Evolutionary conservation across 306 rosid genomes (phyloP), one percentile per base, ranked within the genome.

Genomic region (Mucuna pruriens): DNA sequence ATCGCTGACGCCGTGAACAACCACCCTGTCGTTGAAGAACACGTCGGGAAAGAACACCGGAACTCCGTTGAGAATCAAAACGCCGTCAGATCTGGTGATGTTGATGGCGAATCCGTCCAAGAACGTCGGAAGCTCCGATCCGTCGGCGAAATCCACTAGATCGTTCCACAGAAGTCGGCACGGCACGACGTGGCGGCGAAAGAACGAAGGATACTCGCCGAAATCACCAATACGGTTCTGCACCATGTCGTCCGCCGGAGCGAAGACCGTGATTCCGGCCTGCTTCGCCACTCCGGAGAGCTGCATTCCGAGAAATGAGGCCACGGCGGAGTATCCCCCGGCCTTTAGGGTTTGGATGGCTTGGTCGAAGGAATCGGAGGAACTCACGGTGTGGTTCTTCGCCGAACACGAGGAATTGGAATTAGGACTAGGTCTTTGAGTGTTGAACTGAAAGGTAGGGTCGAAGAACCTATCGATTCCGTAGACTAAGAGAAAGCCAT

Each of bases 1-100:
- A 72, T 89, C 90, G 19, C 79, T 83, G 2, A 95, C 90, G 44
- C 97, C 97, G 36, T 95, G 98, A 85, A 92, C 88, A 4, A 85
- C 95, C 0, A 95, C 60, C 71, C 75, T 78, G 9, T 90, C 92
- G 19, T 87, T 80, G 82, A 60, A 64, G 71, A 86, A 86, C 34
- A 89, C 44, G 77, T 91, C 82, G 0, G 95, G 90, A 62, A 52
- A 75, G 86, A 85, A 77, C 29, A 95, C 91, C 22, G 90, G 87
- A 1, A 77, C 90, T 3, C 87, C 91, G 79, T 95, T 95, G 0
- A 95, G 82, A 62, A 79, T 58, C 91, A 92, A 83, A 13, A 80
- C 79, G 3, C 82, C 91, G 9, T 74, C 84, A 1, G 90, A 77
- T 85, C 92, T 80, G 3, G 91, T 66, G 22, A 93, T 54, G 55